These are phyloP conservation scores for Pluteus cervinus DNA, from an alignment of 768 basidiomycete genomes.

Conservation along the genomic window DNA sequence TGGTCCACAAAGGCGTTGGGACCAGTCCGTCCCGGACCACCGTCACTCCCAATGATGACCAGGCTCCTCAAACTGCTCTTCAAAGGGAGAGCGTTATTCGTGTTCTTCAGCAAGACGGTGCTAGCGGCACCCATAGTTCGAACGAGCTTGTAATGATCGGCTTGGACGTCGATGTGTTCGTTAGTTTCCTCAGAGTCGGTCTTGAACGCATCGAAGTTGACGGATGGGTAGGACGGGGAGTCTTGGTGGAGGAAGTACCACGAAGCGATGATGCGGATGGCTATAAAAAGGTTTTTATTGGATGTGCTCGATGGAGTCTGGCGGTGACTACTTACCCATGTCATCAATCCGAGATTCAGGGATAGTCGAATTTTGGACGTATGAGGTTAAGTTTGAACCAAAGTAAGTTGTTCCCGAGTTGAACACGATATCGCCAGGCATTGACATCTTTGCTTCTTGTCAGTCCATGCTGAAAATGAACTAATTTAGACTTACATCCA, in stretches of 20 bases:
- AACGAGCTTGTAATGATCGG: constrained; percentile 60
- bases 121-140: constrained; percentile 70
- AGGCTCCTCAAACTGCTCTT: constrained; percentile 52
- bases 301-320: neutral
- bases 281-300: constrained; percentile 23
- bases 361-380: constrained; percentile 69
- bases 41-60: constrained; percentile 57
- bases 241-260: constrained; percentile 72
- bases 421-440: constrained; percentile 57
- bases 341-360: constrained; percentile 62
- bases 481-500: constrained; percentile 45
- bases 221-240: constrained; percentile 47
- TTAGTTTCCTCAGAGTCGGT: constrained; percentile 48
- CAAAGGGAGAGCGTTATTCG: constrained; percentile 48
- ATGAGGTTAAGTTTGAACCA: constrained; percentile 60
- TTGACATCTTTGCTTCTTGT: constrained; percentile 47
- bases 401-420: constrained; percentile 50
- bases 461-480: constrained; percentile 1
- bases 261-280: constrained; percentile 65
- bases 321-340: constrained; percentile 46
- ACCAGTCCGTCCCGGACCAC: constrained; percentile 57
- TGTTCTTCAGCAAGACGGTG: constrained; percentile 75
- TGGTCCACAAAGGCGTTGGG: constrained; percentile 68
- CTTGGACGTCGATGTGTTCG: constrained; percentile 62
- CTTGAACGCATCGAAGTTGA: constrained; percentile 68